Evolutionary conservation across 306 rosid genomes (phyloP), one percentile per base, ranked within the genome.

Genomic region (Rosa persica): DNA sequence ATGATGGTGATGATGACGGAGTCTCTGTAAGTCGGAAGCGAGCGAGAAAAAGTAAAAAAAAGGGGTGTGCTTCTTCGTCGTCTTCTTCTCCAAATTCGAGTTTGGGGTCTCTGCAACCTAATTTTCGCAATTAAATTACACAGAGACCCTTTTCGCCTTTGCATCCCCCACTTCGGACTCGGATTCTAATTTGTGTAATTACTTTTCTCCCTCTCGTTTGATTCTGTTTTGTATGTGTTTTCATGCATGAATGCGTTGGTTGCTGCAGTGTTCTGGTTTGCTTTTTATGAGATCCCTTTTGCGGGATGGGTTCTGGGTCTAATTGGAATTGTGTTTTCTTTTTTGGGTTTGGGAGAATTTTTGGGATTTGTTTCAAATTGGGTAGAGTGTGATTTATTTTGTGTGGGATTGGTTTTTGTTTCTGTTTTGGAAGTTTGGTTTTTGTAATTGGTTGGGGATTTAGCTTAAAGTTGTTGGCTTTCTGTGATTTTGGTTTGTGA

Each of bases 81-180:
- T 38, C 40, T 27, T 68, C 54, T 42, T 44, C 46, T 74, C 54
- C 67, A 39, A 8, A 58, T 62, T 30, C 52, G 39, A 46, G 79
- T 54, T 46, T 60, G 70, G 72, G 79, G 72, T 62, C 36, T 75
- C 46, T 75, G 22, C 46, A 19, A 43, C 13, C 17, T 68, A 43
- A 43, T 30, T 12, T 27, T 20, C 22, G 1, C 60, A 48, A 11
- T 60, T 60, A 36, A 75, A 75, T 62, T 62, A 60, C 44, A 62
- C 46, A 30, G 79, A 34, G 71, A 62, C 79, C 79, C 61, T 44
- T 44, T 75, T 27, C 15, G 15, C 46, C 71, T 62, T 34, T 55
- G 23, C 43, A 62, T 62, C 44, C 17, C 8, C 44, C n/a, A 44
- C 60, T 75, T 75, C 61, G 39, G 20, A 44, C 62, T 30, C 46